Evolutionary conservation across 2,329 filamentous ascomycete genomes (phyloP).

Genomic region (Diaporthe destruens): DNA sequence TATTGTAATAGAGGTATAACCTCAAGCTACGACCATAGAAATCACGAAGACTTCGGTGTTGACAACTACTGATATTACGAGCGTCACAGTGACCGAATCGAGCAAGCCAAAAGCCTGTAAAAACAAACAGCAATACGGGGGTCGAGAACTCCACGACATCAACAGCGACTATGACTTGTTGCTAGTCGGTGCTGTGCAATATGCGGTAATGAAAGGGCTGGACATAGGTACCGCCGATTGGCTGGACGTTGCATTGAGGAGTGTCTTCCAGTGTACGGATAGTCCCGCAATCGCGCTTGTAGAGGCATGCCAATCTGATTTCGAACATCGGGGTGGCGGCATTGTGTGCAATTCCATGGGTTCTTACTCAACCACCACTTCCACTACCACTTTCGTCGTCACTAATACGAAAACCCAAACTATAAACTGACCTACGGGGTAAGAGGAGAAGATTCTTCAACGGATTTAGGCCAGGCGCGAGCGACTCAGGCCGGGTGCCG

Average conservation of each 20-base stretch:
- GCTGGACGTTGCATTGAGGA: conserved; percentile 13
- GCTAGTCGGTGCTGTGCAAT: not conserved
- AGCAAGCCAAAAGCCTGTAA: conserved; percentile 11
- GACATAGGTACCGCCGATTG: not conserved
- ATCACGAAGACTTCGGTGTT: conserved; percentile 12
- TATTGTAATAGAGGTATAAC: not conserved
- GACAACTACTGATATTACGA: conserved; percentile 12
- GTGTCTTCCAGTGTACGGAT: conserved; percentile 27
- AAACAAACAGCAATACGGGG: conserved; percentile 3
- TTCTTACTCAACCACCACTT: not conserved
- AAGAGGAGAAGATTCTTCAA: not conserved
- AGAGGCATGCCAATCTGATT: conserved; percentile 12
- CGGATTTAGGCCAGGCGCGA: not conserved
- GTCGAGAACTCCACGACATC: conserved; percentile 31
- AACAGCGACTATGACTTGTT: conserved; percentile 31
- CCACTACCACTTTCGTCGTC: no score
- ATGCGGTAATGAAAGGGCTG: conserved; percentile 19
- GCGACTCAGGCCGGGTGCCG: no score
- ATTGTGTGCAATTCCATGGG: conserved; percentile 15
- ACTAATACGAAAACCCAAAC: not conserved
- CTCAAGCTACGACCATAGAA: no score
- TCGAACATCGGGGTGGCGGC: not conserved
- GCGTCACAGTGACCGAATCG: not conserved
- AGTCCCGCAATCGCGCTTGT: not conserved
- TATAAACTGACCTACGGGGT: no score